Conservation (phyloP, 2,329 filamentous ascomycete genomes). For the Claviceps paspali region DNA sequence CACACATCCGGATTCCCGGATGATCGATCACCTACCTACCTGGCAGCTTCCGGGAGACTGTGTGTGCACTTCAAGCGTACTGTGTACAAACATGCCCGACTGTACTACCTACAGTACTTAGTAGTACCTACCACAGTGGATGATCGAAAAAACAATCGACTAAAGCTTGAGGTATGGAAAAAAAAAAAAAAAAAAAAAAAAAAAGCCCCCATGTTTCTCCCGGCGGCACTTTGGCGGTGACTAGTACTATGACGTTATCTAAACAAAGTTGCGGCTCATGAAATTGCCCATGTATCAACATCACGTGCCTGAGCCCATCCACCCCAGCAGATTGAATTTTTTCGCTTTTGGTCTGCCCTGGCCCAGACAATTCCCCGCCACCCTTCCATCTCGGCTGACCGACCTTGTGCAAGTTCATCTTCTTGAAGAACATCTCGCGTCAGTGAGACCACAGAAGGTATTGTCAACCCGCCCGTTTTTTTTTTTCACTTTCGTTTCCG, state of each 20-base stretch:
- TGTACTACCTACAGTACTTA: too few species aligned
- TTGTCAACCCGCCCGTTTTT: slow-evolving; percentile 6
- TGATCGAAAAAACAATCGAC: too few species aligned
- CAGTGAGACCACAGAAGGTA: slow-evolving; percentile 13
- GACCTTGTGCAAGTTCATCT: slow-evolving; percentile 18
- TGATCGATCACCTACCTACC: too few species aligned
- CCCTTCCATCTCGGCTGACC: slow-evolving; percentile 23
- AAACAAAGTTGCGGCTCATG: slow-evolving; percentile 2
- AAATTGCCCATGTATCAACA: slow-evolving; percentile 8
- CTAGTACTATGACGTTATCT: slow-evolving; percentile 10
- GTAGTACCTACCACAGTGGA: too few species aligned
- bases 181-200: too few species aligned
- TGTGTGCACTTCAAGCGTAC: too few species aligned
- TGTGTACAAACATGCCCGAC: too few species aligned
- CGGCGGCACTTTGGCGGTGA: too few species aligned
- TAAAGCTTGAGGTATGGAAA: slow-evolving; percentile 1
- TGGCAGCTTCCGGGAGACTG: too few species aligned
- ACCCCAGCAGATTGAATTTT: slow-evolving; percentile 26
- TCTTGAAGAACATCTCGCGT: slow-evolving; percentile 18
- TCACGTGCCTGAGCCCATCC: slow-evolving; percentile 21
- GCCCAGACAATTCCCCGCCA: slow-evolving; percentile 25
- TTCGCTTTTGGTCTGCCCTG: slow-evolving; percentile 23
- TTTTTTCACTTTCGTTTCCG: slow-evolving; percentile 11
- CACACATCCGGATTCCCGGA: too few species aligned
- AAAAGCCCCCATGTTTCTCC: too few species aligned